Conservation (phyloP, 2,329 filamentous ascomycete genomes). For the Taxawa tesnikishii region DNA sequence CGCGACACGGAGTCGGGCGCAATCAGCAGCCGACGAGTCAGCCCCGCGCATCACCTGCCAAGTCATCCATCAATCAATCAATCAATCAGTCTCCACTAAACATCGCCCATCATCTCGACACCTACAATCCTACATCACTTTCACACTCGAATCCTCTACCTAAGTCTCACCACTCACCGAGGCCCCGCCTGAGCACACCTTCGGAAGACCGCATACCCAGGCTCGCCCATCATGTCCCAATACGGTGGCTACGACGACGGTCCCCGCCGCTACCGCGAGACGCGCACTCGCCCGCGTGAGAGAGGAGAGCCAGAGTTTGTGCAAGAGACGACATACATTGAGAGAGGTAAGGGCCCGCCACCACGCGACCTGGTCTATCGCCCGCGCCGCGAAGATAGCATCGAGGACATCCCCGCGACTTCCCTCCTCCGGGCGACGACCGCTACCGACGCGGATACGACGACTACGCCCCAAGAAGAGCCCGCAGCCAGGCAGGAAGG, state of each 20-base stretch:
- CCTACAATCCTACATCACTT: too few relatives aligned
- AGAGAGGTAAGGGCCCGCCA: slow-evolving; percentile 28
- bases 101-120: too few relatives aligned
- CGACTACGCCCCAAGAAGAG: slow-evolving; percentile 39
- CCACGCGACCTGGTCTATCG: slow-evolving; percentile 38
- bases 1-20: too few relatives aligned
- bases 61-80: too few relatives aligned
- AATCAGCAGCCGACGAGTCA: too few relatives aligned
- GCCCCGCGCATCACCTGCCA: too few relatives aligned
- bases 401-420: slow-evolving; percentile 82
- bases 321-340: slow-evolving; percentile 37
- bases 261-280: slow-evolving; percentile 29
- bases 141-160: too few relatives aligned
- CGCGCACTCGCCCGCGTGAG: slow-evolving; percentile 28
- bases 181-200: neutral
- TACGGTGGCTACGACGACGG: slow-evolving; percentile 36
- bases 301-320: slow-evolving; percentile 39
- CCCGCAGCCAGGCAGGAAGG: slow-evolving; percentile 55
- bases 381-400: slow-evolving; percentile 60
- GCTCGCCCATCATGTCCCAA: slow-evolving; percentile 29
- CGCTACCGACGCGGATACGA: slow-evolving; percentile 22
- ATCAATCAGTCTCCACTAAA: too few relatives aligned
- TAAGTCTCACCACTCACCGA: too few relatives aligned
- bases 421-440: slow-evolving; percentile 52
- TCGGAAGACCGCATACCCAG: too few relatives aligned